Evolutionary conservation across 108 stramenopile species (phyloP), one percentile per base, ranked within the genome.

Genomic region (Epithemia pelagica): DNA sequence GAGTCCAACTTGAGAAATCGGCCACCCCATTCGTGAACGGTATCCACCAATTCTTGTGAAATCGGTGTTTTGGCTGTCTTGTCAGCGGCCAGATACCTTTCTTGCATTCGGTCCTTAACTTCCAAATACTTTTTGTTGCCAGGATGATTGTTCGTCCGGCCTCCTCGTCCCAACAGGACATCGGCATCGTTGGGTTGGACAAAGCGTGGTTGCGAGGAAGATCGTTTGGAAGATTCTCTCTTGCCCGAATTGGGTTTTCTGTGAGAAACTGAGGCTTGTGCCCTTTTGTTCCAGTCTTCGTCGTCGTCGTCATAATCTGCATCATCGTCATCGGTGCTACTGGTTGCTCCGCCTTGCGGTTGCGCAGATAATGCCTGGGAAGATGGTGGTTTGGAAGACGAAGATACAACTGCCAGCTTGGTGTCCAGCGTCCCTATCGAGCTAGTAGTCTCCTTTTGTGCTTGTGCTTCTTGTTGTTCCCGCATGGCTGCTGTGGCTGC

Each of bases 1-100:
- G 68, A 57, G 29, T 83, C 77, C 56, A 74, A 54, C 56, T 82
- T 76, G n/a, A 83, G 53, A 56, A 83, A 83, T 24, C 78, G 74
- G 5, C 74, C 78, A 3, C 78, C 71, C 29, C 67, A 62, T 1
- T 23, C 28, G 26, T 77, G 65, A 0, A 83, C 69, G 27, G 25
- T 29, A 53, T 64, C 69, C 24, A 82, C 81, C 2, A 82, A 53
- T 28, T 59, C 58, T 62, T 74, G 74, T 30, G 63, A 66, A 28
- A 83, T 32, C 20, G 29, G 59, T 26, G 82, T 79, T 66, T 83
- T 83, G 21, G 66, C 73, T 21, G 74, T 66, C 62, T 83, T 78
- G 61, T 64, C 66, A 21, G 69, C 69, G 3, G 55, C 61, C 7
- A 58, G 56, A 63, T 83, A 83, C 66, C 72, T 52, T 22, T 27